Conservation (phyloP, 108 stramenopile species). For the Chaetoceros muelleri region DNA sequence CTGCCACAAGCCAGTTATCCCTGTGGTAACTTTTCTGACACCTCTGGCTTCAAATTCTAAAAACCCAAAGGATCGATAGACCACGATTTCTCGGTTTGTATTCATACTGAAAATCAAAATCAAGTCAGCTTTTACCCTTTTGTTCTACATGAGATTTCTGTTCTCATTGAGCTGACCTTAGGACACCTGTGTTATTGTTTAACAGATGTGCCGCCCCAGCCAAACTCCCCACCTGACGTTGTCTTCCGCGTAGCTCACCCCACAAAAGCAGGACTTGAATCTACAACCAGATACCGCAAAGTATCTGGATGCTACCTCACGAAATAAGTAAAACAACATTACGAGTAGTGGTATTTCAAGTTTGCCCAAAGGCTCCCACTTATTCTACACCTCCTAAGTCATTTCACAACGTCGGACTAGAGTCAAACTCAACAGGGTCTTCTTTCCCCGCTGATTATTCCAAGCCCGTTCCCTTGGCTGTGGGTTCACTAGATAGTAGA, state of each 20-base stretch:
- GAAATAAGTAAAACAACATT: conserved; percentile 96
- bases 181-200: conserved; percentile 90
- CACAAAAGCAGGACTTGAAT: conserved; percentile 38
- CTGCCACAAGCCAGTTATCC: conserved; percentile 97
- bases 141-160: conserved; percentile 91
- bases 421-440: conserved; percentile 98
- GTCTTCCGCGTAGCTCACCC: conserved; percentile 80
- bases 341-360: conserved; percentile 95
- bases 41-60: conserved; percentile 93
- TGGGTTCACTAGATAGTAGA: conserved; percentile 89
- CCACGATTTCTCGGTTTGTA: conserved; percentile 94
- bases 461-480: conserved; percentile 41
- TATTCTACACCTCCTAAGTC: conserved; percentile 97
- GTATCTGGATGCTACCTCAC: conserved; percentile 76
- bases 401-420: conserved; percentile 96
- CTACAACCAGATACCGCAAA: conserved; percentile 74
- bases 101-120: conserved; percentile 95
- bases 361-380: conserved; percentile 88
- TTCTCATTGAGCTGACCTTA: conserved; percentile 95
- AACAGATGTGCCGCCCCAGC: conserved; percentile 95
- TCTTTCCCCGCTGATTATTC: conserved; percentile 46
- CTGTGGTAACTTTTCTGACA: conserved; percentile 99
- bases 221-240: conserved; percentile 92
- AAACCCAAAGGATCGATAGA: conserved; percentile 95
- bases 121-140: conserved; percentile 94